Base-by-base conservation (phyloP, 148 eudicot genomes). In the Pouteria glomerata region DNA sequence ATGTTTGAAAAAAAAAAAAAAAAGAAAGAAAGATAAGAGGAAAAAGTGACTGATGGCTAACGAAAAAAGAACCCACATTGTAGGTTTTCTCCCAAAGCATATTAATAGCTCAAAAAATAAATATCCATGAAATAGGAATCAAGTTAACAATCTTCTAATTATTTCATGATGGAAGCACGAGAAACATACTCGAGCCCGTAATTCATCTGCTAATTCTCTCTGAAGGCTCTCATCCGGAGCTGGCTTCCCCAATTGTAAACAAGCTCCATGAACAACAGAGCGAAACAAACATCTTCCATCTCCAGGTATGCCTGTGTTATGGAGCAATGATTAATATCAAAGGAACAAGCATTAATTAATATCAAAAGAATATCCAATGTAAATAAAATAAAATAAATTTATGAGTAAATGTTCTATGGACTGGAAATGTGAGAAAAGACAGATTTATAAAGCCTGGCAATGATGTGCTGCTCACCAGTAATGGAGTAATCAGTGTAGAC, bases 211-310 rank as follows among this genome's bases (percentile, higher is more conserved):
- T 74, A 95, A 76, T 81, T 86, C 81, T 78, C 88, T 85, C 72
- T 95, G 99, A 55, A 83, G 74, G 75, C 76, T 81, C 79, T 91
- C 97, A 80, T 68, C 81, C 30, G 97, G 99, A 66, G 96, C 86
- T 57, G 89, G 84, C 73, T 85, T 85, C 37, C 97, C 99, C 7
- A 84, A 81, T 68, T 90, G 83, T 64, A 91, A 61, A 77, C 96
- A 88, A 78, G 94, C 96, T 52, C 97, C 99, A 79, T 95, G 97
- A 81, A 92, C 96, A 82, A 95, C 88, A 45, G 97, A 90, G 35
- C 99, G 96, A 78, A 95, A 95, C 81, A 95, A 82, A 76, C 99
- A 95, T 78, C 97, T 95, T 50, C 99, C 99, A 68, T 95, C 99
- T 65, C 97, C 99, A 70, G 99, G 99, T 76, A 95, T 95, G 62